Base-by-base conservation (phyloP, 257 asterid species). In the Cinchona pubescens region DNA sequence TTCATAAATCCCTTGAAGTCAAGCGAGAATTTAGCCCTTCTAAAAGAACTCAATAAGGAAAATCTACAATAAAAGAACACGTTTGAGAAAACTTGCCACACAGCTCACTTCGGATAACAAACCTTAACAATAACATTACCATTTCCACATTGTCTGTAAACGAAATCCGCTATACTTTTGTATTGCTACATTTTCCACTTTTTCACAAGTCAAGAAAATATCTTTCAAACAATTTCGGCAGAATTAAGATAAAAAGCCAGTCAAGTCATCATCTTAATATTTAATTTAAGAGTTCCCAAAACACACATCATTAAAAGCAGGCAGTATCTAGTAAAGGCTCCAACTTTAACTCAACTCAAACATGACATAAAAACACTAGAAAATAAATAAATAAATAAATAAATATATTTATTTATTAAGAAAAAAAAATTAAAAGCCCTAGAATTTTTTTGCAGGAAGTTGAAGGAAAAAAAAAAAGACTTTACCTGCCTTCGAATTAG, bases 401-500 rank as follows among this genome's bases (percentile, higher is more conserved):
- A 43, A 10, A 14, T 43, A 43, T 43, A 43, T 43, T 7, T 43
- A 4, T 53, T 53, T 53, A 7, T 19, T 7, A 53, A 11, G 59
- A 53, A 51, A 4, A 19, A 43, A 27, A 2, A 59, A 59, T 9
- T 27, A 5, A 25, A 29, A 69, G 4, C 61, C 18, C 56, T 13
- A 37, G 21, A 68, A 29, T 46, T n/a, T n/a, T 25, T 14, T 16
- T n/a, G 35, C 55, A 29, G 12, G 9, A 30, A 68, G 12, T 27
- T 14, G 34, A 2, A 8, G 2, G 5, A n/a, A 16, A 59, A 56
- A 55, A 14, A 37, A 40, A 27, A 46, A 34, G 5, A 49, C 35
- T 85, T 73, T 63, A 91, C 97, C 96, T 91, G 94, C 84, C 96
- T 86, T 71, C 90, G 82, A 61, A 91, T 91, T 37, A 88, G 89